A percentile compares a stretch with the other conserved stretches of the same genome.
Conservation (phyloP, 495 filamentous ascomycete genomes). For the Thermothielavioides terrestris region DNA sequence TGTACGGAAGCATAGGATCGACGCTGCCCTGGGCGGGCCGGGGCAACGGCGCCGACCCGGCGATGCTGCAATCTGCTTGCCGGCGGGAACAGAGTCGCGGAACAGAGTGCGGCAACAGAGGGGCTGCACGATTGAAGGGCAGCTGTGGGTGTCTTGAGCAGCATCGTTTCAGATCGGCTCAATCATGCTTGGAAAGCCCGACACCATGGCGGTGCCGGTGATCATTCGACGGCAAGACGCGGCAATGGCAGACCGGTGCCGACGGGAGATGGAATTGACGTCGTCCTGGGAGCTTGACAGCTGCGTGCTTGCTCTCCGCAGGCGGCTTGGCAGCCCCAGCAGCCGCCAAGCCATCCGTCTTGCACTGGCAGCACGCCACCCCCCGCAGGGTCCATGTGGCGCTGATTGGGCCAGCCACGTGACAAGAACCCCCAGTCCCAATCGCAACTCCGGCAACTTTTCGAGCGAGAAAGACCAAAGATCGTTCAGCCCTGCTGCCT, state of each 20-base stretch:
- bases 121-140: slow-evolving; percentile 22
- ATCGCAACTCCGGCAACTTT: slow-evolving; percentile 6
- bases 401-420: too few species aligned
- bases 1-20: slow-evolving; percentile 19
- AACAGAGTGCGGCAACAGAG: slow-evolving; percentile 11
- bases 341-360: too few species aligned
- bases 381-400: too few species aligned
- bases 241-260: too few species aligned
- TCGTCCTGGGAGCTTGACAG: too few species aligned
- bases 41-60: neutral
- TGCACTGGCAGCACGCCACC: too few species aligned
- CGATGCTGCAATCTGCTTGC: slow-evolving; percentile 14
- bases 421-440: neutral
- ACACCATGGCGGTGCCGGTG: slow-evolving; percentile 9
- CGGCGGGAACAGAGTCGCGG: slow-evolving; percentile 24
- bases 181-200: slow-evolving; percentile 22
- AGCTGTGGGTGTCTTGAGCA: slow-evolving; percentile 25
- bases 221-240: too few species aligned
- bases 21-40: neutral
- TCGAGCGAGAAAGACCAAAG: slow-evolving; percentile 1
- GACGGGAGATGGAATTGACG: too few species aligned
- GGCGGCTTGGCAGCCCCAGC: too few species aligned
- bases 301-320: too few species aligned
- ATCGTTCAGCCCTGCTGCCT: slow-evolving; percentile 4
- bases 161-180: slow-evolving; percentile 14